These are phyloP conservation scores for Trichoderma sp. DNA, from an alignment of 2,329 filamentous ascomycete genomes.

Conservation along the genomic window DNA sequence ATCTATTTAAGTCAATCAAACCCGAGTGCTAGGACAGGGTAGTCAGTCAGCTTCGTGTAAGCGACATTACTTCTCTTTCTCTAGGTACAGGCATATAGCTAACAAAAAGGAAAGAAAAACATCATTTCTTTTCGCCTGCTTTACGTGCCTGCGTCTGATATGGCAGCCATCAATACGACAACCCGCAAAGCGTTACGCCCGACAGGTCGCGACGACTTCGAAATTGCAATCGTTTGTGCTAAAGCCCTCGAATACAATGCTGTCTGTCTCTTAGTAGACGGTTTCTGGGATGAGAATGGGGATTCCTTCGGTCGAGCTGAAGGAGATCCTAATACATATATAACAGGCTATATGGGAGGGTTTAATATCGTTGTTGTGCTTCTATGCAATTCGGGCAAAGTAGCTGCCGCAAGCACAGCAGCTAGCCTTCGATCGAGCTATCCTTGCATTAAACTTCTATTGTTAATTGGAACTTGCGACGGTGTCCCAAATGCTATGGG, in stretches of 20 bases:
- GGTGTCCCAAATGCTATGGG: not conserved
- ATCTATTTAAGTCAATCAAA: not conserved
- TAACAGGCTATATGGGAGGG: not conserved
- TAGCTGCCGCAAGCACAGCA: not conserved
- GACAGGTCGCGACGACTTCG: not conserved
- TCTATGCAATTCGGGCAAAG: not conserved
- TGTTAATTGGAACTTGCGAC: not conserved
- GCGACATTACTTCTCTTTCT: not conserved
- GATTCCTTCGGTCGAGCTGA: not conserved
- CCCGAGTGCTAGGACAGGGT: not conserved
- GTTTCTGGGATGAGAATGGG: not conserved
- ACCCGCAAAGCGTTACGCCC: not conserved
- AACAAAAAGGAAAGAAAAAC: not conserved
- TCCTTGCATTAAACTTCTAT: not conserved
- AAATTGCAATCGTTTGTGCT: not conserved
- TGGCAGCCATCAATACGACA: not conserved
- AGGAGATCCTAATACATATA: not conserved
- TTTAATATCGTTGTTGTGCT: not conserved
- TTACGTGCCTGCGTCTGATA: not conserved
- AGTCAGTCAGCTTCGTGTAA: too few species aligned
- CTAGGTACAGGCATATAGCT: not conserved
- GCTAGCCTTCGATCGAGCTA: not conserved
- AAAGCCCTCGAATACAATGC: not conserved
- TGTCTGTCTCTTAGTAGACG: not conserved
- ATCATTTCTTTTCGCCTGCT: too few species aligned